phyloP scores from a whole-genome alignment of 257 asterid species.

The Solanum neorickii region DNA sequence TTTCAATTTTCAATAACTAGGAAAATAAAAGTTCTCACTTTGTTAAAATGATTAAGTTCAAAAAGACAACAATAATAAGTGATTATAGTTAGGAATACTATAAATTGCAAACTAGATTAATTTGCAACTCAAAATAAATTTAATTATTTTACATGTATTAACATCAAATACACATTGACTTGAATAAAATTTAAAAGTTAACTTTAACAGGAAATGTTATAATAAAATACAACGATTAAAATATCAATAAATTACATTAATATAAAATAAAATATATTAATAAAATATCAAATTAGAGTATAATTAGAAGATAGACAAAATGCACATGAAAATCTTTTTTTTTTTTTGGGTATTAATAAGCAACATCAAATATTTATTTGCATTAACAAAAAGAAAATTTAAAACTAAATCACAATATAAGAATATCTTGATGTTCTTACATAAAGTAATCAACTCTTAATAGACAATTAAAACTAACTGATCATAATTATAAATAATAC shows the following conservation, averaged over 20 bases:
- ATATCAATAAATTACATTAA: too few species aligned
- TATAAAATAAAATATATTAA: too few species aligned
- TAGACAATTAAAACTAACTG: background rate
- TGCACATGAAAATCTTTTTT: too few species aligned
- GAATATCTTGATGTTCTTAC: background rate
- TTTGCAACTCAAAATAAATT: background rate
- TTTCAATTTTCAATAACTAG: background rate
- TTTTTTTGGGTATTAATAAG: too few species aligned
- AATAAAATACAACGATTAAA: background rate
- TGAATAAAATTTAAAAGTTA: background rate
- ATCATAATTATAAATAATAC: background rate
- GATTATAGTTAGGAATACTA: background rate
- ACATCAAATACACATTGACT: background rate
- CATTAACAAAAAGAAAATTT: background rate
- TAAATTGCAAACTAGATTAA: background rate
- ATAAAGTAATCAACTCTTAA: background rate
- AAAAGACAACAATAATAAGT: too few species aligned
- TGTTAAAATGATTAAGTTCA: too few species aligned
- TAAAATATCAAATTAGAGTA: too few species aligned
- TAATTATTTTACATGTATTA: background rate
- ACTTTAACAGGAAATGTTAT: too few species aligned
- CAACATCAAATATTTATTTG: too few species aligned
- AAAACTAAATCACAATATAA: background rate
- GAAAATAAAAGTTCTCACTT: too few species aligned
- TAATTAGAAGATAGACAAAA: too few species aligned